Evolutionary conservation across 345 rosid species (phyloP), one percentile per base, ranked within the genome.

Genomic region (Boechera divaricarpa): DNA sequence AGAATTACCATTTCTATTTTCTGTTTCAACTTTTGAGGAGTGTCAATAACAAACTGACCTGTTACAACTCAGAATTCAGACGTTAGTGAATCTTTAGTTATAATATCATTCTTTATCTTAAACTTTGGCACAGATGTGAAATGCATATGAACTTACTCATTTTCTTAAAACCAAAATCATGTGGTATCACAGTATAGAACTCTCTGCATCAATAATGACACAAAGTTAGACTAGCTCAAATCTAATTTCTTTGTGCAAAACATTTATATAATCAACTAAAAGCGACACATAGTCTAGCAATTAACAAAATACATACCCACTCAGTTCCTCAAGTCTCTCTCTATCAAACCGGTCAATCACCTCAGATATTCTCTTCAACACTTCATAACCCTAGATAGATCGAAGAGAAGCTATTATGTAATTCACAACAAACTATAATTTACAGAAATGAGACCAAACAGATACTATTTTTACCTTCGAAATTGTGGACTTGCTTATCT

Each of bases 131-230:
- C 39, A 56, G 31, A 45, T 64, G 18, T 57, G 41, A 59, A 59
- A 28, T 63, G 61, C 5, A 44, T 10, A 65, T 78, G 75, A 54
- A 84, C 93, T 89, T 79, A 88, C 97, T 80, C 95, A 88, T 91
- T 82, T 91, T 91, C 70, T 77, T 85, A 78, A 90, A 94, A 55
- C 97, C 98, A 63, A 91, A 90, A 79, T 90, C 92, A 85, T 91
- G 97, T 16, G 98, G 97, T 74, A 94, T 89, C 64, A 87, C 87
- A 1, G 95, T 88, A 74, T 94, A 91, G 85, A 94, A 94, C 83
- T 94, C 93, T 58, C 97, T 94, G 92, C 82, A 82, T 47, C 61
- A 74, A 39, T 31, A 5, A 47, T 63, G 41, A 56, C 10, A 74
- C 67, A 48, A 63, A 16, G 29, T 79, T 74, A 68, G 62, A 79